These are phyloP conservation scores for Chalciporus sp. DNA, from an alignment of 1,284 basidiomycete genomes.

Conservation along the genomic window DNA sequence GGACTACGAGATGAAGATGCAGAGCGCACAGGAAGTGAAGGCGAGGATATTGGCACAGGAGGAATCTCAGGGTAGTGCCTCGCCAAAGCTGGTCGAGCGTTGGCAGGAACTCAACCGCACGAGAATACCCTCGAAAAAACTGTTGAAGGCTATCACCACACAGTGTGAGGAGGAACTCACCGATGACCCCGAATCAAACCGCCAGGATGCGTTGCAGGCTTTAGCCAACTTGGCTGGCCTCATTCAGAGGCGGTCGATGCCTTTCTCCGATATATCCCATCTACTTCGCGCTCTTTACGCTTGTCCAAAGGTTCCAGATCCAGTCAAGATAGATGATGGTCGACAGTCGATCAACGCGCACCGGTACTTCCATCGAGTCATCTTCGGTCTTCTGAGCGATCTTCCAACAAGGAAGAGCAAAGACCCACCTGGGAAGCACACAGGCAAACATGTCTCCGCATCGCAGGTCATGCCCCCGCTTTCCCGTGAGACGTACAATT, in stretches of 20 bases:
- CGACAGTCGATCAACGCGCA: conserved; percentile 47
- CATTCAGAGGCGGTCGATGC: conserved; percentile 51
- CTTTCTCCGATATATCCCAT: conserved; percentile 43
- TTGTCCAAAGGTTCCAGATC: conserved; percentile 47
- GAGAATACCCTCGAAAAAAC: conserved; percentile 28
- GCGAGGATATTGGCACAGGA: conserved; percentile 27
- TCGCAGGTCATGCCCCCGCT: conserved; percentile 38
- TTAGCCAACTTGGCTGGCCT: conserved; percentile 58
- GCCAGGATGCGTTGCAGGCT: conserved; percentile 49
- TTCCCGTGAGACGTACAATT: conserved; percentile 54
- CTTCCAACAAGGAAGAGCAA: conserved; percentile 28
- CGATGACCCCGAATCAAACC: conserved; percentile 12
- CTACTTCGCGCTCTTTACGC: conserved; percentile 52
- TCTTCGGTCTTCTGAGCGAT: conserved; percentile 44
- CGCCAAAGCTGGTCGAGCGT: conserved; percentile 14
- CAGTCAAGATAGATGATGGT: conserved; percentile 37
- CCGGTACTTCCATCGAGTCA: conserved; percentile 58
- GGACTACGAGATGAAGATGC: conserved; percentile 53
- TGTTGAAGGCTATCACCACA: conserved; percentile 27
- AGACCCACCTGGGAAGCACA: conserved; percentile 13
- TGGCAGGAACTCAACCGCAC: conserved; percentile 24
- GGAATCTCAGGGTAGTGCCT: conserved; percentile 6
- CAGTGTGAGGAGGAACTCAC: conserved; percentile 26
- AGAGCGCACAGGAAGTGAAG: conserved; percentile 25
- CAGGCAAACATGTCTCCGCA: conserved; percentile 1